These are phyloP conservation scores for Cercospora citrullina DNA, from an alignment of 2,329 filamentous ascomycete species.

Conservation along the genomic window DNA sequence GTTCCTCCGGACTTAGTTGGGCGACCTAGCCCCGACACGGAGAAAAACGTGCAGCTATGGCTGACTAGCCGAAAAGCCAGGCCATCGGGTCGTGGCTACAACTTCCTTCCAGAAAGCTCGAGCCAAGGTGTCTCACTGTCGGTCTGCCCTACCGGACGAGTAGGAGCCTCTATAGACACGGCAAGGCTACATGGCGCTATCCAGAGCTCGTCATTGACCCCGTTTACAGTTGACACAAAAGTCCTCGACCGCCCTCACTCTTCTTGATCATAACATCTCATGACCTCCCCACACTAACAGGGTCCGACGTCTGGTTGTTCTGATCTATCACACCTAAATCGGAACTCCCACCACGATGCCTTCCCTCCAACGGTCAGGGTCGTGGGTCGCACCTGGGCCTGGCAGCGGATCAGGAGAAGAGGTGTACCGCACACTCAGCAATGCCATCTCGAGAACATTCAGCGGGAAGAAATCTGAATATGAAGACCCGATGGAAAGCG, in stretches of 20 bases:
- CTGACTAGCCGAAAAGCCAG: neutral
- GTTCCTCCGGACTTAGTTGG: neutral
- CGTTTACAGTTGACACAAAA: neutral
- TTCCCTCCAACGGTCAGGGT: conserved; percentile 10
- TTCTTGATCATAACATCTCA: neutral
- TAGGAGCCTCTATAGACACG: neutral
- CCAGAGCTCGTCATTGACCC: neutral
- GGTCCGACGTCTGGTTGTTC: conserved; percentile 7
- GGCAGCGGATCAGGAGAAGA: conserved; percentile 26
- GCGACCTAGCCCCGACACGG: neutral
- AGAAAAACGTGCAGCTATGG: neutral
- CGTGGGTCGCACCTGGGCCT: conserved; percentile 18
- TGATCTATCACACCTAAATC: conserved; percentile 6
- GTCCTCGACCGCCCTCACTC: neutral
- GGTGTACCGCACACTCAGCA: conserved; percentile 25
- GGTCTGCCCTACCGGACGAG: neutral
- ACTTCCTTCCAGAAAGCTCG: neutral
- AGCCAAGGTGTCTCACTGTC: neutral
- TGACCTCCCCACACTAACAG: conserved; percentile 4
- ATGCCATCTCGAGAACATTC: conserved; percentile 21
- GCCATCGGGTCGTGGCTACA: neutral
- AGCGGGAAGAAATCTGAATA: conserved; percentile 15
- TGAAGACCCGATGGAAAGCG: conserved; percentile 7
- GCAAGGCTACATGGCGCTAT: neutral
- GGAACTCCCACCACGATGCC: conserved; percentile 10